Evolutionary conservation across 23 red algal genomes (phyloP).

Genomic region (Chondrus crispus): DNA sequence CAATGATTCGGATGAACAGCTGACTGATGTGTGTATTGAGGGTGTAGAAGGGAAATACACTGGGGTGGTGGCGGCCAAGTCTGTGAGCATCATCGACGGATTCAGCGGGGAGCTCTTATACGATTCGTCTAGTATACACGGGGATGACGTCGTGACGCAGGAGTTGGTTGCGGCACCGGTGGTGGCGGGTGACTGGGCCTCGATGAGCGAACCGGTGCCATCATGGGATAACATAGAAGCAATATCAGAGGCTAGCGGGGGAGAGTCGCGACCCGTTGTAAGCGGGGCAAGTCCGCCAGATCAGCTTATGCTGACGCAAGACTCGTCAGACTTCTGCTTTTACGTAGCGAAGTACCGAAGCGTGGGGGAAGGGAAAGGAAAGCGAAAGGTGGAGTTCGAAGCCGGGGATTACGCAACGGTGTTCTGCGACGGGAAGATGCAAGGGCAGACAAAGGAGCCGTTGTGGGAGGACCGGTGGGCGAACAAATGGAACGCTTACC

Average conservation of each 20-base stretch:
- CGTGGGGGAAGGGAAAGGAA: neutral
- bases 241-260: neutral
- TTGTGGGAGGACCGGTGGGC: conserved; percentile 84
- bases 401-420: conserved; percentile 63
- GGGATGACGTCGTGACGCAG: neutral
- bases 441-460: conserved; percentile 35
- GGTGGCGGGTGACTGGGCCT: neutral
- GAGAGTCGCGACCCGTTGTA: neutral
- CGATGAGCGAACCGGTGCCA: conserved; percentile 2
- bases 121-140: conserved; percentile 26
- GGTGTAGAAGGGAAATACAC: neutral
- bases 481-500: conserved; percentile 76
- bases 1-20: conserved; percentile 67
- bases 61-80: neutral
- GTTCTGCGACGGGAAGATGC: conserved; percentile 38
- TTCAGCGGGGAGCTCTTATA: conserved; percentile 7
- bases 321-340: conserved; percentile 66
- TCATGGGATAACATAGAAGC: neutral
- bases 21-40: too few species aligned
- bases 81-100: conserved; percentile 15
- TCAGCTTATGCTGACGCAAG: conserved; percentile 52
- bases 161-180: neutral
- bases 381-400: conserved; percentile 24
- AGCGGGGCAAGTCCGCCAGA: conserved; percentile 40
- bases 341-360: conserved; percentile 31